Evolutionary conservation across 164 flowering plant genomes (phyloP).

Genomic region (Santalum album): DNA sequence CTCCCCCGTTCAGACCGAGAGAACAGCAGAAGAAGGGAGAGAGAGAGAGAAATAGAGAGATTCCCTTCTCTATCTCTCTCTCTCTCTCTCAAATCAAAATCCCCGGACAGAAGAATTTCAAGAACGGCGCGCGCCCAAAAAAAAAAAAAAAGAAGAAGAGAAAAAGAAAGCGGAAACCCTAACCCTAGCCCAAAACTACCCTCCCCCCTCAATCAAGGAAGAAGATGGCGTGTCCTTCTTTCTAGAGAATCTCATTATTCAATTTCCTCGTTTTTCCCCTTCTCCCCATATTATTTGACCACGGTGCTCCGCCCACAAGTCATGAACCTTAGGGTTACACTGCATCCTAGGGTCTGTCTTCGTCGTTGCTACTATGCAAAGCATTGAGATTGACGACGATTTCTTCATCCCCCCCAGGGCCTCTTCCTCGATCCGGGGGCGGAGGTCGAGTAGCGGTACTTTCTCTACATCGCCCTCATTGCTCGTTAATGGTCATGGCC

Average conservation of each 20-base stretch:
- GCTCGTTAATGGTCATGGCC: neutral
- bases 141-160: too few relatives aligned
- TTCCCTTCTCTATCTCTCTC: neutral
- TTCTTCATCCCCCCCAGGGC: neutral
- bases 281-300: neutral
- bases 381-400: neutral
- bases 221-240: neutral
- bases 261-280: neutral
- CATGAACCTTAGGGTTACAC: neutral
- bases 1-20: too few relatives aligned
- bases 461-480: neutral
- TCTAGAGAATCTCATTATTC: neutral
- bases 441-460: neutral
- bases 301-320: neutral
- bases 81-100: neutral
- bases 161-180: neutral
- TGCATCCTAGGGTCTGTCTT: neutral
- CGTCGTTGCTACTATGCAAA: neutral
- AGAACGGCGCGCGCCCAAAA: neutral
- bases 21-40: too few relatives aligned
- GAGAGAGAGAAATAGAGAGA: neutral
- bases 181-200: too few relatives aligned
- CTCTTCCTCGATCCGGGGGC: neutral
- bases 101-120: neutral
- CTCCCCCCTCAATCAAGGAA: neutral